Conservation (phyloP, 805 yeast genomes). For the Lachancea fermentati region DNA sequence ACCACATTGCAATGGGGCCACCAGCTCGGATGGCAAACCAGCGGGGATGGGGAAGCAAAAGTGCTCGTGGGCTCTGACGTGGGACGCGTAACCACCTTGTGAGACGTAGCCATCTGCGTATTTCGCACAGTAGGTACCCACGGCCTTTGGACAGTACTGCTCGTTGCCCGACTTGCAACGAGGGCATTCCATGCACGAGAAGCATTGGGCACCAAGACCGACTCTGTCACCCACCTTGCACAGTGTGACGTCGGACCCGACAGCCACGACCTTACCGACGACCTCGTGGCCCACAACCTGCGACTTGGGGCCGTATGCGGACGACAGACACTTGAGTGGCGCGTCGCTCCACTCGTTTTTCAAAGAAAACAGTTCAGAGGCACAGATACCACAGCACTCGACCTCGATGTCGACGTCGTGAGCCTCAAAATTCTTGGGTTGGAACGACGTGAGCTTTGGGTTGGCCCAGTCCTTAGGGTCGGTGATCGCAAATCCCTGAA, state of each 20-base stretch:
- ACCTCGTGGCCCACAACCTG: slow-evolving; percentile 59
- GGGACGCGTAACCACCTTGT: slow-evolving; percentile 68
- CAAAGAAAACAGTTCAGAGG: slow-evolving; percentile 41
- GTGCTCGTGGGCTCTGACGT: slow-evolving; percentile 56
- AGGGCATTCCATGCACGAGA: slow-evolving; percentile 56
- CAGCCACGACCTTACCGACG: slow-evolving; percentile 46
- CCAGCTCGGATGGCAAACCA: slow-evolving; percentile 43
- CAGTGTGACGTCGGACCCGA: slow-evolving; percentile 36
- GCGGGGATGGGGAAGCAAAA: slow-evolving; percentile 63
- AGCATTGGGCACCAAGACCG: slow-evolving; percentile 71
- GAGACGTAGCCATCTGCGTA: slow-evolving; percentile 44
- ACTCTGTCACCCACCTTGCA: slow-evolving; percentile 63
- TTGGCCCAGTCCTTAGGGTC: slow-evolving; percentile 46
- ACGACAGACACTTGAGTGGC: slow-evolving; percentile 7
- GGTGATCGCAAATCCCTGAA: slow-evolving; percentile 51
- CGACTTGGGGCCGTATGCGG: slow-evolving; percentile 16
- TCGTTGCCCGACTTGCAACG: slow-evolving; percentile 53
- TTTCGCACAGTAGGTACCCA: slow-evolving; percentile 46
- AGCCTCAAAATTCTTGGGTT: slow-evolving; percentile 40
- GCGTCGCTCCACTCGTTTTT: slow-evolving; percentile 44
- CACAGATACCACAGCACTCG: slow-evolving; percentile 59
- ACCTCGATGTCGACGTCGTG: slow-evolving; percentile 48
- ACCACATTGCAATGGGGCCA: slow-evolving; percentile 74
- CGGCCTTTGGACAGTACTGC: slow-evolving; percentile 45
- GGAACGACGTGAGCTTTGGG: slow-evolving; percentile 44